Evolutionary conservation across 129 eudicot genomes (phyloP).

Genomic region (Rutidosis leptorrhynchoides): DNA sequence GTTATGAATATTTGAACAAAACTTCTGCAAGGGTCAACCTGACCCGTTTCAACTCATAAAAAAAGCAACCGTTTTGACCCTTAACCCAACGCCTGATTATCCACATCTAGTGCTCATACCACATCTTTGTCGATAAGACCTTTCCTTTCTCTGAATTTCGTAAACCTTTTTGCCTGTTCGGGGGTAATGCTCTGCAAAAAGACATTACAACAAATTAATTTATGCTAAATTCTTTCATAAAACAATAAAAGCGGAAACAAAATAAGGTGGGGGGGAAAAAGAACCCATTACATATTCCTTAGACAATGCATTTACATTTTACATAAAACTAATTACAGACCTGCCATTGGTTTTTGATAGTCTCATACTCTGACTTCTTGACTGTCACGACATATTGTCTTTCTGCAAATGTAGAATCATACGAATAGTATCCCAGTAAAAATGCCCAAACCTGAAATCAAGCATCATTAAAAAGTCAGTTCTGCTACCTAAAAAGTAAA

Average conservation of each 20-base stretch:
- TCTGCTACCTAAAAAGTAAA: background rate
- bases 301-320: conserved; percentile 14
- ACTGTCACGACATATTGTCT: conserved; percentile 61
- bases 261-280: background rate
- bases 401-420: conserved; percentile 84
- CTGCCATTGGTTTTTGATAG: conserved; percentile 93
- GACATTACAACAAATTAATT: background rate
- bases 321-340: conserved; percentile 37
- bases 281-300: background rate
- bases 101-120: conserved; percentile 25
- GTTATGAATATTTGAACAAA: background rate
- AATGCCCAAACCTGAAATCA: conserved; percentile 74
- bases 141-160: conserved; percentile 41
- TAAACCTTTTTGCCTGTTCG: conserved; percentile 44
- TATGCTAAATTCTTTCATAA: conserved; percentile 5
- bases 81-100: background rate
- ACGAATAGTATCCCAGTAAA: conserved; percentile 68
- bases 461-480: conserved; percentile 1
- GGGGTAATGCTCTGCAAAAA: conserved; percentile 69
- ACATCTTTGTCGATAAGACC: conserved; percentile 44
- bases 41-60: background rate
- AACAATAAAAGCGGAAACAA: conserved; percentile 3
- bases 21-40: background rate
- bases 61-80: background rate
- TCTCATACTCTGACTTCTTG: conserved; percentile 77